Evolutionary conservation across 2,329 filamentous ascomycete species (phyloP), one percentile per base, ranked within the genome.

Genomic region (Colletotrichum noveboracense): DNA sequence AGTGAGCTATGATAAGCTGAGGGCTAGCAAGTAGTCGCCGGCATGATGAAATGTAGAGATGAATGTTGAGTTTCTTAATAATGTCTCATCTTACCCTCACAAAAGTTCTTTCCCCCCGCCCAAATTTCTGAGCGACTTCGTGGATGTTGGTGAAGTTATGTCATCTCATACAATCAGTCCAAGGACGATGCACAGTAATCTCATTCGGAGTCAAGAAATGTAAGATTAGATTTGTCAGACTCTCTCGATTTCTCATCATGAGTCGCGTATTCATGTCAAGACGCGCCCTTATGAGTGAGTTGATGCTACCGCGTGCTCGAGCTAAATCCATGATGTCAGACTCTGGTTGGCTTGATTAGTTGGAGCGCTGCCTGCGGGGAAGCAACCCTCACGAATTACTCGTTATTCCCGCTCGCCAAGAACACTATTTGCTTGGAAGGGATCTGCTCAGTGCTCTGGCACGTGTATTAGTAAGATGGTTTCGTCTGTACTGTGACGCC

Each of bases 1-100:
- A 16, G 62, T 79, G 3, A 55, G 52, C 10, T 79, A 79, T n/a
- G 78, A 79, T 21, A 60, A 64, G 34, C 55, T 74, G 26, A 56
- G 76, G 12, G 56, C 69, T 7, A 67, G 62, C 21, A 43, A 28
- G 38, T 24, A 18, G 18, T 62, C 26, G 43, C 43, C 43, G 10
- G n/a, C 43, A 13, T 13, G n/a, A 48, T 48, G 10, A 2, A 48
- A 48, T 13, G 4, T 21, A 3, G 55, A 28, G 24, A 58, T 58
- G 5, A 28, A 28, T 26, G n/a, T 21, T 13, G 43, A 12, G n/a
- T 48, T 21, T 48, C 5, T 21, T 6, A 48, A n/a, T 13, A 48
- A 13, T 10, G 43, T 21, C 43, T 48, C n/a, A 13, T 48, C 10
- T 21, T 12, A n/a, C n/a, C n/a, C 43, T 21, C 38, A 48, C 43